Conservation (phyloP, 1,284 basidiomycete species). For the Takashimella tepidaria region DNA sequence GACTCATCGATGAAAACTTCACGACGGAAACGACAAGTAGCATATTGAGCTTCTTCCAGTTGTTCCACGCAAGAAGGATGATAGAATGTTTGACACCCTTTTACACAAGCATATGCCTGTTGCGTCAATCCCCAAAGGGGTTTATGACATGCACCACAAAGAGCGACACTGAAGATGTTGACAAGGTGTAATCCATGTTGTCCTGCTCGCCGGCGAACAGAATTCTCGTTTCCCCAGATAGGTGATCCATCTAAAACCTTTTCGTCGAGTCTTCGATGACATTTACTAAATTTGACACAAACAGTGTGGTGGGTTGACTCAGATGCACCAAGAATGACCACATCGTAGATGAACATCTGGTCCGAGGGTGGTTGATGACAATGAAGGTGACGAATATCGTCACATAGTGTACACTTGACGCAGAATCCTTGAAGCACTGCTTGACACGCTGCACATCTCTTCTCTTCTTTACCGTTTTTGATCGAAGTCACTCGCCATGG, state of each 20-base stretch:
- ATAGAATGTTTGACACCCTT: conserved; percentile 57
- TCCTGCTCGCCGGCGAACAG: conserved; percentile 19
- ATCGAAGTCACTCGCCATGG: conserved; percentile 33
- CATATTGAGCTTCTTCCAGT: conserved; percentile 47
- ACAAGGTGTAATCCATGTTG: conserved; percentile 45
- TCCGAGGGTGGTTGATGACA: conserved; percentile 22
- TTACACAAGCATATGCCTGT: conserved; percentile 61
- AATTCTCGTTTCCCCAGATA: conserved; percentile 3
- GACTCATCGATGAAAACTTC: conserved; percentile 28
- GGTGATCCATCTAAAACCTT: conserved; percentile 16
- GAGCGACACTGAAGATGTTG: conserved; percentile 65
- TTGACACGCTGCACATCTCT: conserved; percentile 21
- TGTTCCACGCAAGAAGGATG: conserved; percentile 54
- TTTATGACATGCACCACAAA: conserved; percentile 61
- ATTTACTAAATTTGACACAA: conserved; percentile 27
- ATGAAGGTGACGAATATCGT: conserved; percentile 25
- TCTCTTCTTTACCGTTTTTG: no score
- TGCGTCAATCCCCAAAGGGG: conserved; percentile 66
- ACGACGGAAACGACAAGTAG: conserved; percentile 43
- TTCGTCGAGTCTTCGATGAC: conserved; percentile 23
- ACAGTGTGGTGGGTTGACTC: conserved; percentile 12
- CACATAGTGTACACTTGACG: conserved; percentile 33
- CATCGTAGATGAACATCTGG: conserved; percentile 26
- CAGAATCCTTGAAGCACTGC: conserved; percentile 28
- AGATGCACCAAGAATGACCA: conserved; percentile 13